These are phyloP conservation scores for Priceomyces carsonii DNA, from an alignment of 805 yeast species.

Conservation along the genomic window DNA sequence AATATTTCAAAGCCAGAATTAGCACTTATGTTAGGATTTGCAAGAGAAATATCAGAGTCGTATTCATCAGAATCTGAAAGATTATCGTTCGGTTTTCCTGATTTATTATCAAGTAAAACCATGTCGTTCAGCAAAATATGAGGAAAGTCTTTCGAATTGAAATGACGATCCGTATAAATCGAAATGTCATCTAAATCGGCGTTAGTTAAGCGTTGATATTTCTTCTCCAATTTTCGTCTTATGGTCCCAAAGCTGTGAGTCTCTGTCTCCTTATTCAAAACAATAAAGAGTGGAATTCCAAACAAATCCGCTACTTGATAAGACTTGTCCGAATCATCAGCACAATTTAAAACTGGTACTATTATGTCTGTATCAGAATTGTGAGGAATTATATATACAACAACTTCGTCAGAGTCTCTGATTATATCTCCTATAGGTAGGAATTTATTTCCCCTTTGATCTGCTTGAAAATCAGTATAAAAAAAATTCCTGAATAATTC, in stretches of 20 bases:
- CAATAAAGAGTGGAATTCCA: conserved; percentile 77
- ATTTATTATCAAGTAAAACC: conserved; percentile 15
- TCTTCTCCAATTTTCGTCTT: conserved; percentile 53
- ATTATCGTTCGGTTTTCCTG: conserved; percentile 2
- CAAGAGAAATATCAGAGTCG: conserved; percentile 50
- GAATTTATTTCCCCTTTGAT: conserved; percentile 54
- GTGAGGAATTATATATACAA: conserved; percentile 58
- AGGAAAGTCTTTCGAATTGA: conserved; percentile 35
- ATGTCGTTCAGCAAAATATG: conserved; percentile 22
- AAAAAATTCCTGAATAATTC: conserved; percentile 64
- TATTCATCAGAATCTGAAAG: conserved; percentile 33
- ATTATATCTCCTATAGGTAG: conserved; percentile 71
- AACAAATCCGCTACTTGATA: conserved; percentile 49
- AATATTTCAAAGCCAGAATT: conserved; percentile 51
- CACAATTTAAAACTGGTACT: conserved; percentile 58
- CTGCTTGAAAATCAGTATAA: conserved; percentile 64
- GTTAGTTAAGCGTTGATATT: conserved; percentile 22
- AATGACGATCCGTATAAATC: conserved; percentile 9
- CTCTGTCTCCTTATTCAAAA: conserved; percentile 51
- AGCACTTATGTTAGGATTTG: conserved; percentile 52
- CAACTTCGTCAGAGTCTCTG: conserved; percentile 58
- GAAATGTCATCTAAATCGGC: conserved; percentile 17
- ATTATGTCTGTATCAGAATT: conserved; percentile 43
- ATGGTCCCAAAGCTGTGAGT: conserved; percentile 57
- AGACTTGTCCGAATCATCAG: conserved; percentile 37